phyloP scores from a whole-genome alignment of 306 rosid species.

The Alnus glutinosa region DNA sequence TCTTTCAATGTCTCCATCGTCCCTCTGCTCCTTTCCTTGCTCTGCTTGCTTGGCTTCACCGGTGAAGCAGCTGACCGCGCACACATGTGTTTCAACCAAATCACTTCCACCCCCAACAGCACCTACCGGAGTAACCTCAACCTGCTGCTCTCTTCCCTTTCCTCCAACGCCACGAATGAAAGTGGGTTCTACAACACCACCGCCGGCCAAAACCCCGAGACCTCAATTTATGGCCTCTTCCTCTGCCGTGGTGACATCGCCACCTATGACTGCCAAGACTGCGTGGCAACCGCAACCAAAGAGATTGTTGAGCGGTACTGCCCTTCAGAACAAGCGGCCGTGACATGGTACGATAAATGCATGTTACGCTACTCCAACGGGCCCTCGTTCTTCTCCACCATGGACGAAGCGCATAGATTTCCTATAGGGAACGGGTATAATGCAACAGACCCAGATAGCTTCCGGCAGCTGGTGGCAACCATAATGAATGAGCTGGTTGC shows the following conservation, averaged over 20 bases:
- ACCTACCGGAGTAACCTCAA: slow-evolving; percentile 26
- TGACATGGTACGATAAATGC: slow-evolving; percentile 55
- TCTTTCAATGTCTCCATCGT: background rate
- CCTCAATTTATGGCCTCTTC: slow-evolving; percentile 43
- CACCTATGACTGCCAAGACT: slow-evolving; percentile 43
- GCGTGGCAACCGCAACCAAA: slow-evolving; percentile 36
- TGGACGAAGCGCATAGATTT: no score
- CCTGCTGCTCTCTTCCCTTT: slow-evolving; percentile 8
- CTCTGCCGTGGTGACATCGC: slow-evolving; percentile 46
- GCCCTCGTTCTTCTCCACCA: background rate
- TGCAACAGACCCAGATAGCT: background rate
- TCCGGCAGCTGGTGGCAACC: background rate
- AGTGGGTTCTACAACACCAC: slow-evolving; percentile 32
- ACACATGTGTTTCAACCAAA: slow-evolving; percentile 6
- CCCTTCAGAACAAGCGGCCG: slow-evolving; percentile 33
- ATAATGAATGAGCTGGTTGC: background rate
- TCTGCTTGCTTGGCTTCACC: background rate
- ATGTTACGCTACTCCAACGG: slow-evolving; percentile 34
- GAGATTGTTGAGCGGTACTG: slow-evolving; percentile 25
- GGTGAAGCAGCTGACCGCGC: background rate
- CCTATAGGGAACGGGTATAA: no score
- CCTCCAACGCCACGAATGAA: background rate
- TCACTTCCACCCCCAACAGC: slow-evolving; percentile 36
- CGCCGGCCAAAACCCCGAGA: slow-evolving; percentile 17
- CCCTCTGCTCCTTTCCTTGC: background rate